Base-by-base conservation (phyloP, 176 grass and related monocot genomes). In the Juncus inflexus region DNA sequence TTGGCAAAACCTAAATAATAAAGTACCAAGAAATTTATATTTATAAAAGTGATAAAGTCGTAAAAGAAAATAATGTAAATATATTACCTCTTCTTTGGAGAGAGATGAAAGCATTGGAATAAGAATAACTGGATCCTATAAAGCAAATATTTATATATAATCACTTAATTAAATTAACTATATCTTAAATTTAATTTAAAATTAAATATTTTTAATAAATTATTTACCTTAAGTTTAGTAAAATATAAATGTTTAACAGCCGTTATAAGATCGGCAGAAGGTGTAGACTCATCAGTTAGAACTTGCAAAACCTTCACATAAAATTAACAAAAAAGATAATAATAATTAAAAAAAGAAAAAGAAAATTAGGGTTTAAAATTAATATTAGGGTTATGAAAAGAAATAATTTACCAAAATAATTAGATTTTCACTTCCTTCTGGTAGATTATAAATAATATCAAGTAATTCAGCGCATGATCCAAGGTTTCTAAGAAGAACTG, bases 381-480 rank as follows among this genome's bases (percentile, higher is more conserved):
- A 56, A 6, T 15, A 70, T 28, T 10, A 57, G 54, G 54, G 10
- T 13, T 4, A 71, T 42, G 16, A 42, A 12, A 60, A 66, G 72
- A 28, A 72, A 43, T 77, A 58, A 80, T 55, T 76, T 91, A 99
- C 95, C 89, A 99, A 70, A 58, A 81, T 89, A 76, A 94, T 62
- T 67, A 99, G 95, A 62, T 84, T 78, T 83, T 94, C 89, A 66
- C 89, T 90, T 78, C 95, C 95, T 84, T 99, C 89, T 60, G 95
- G 86, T 80, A 83, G 86, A 80, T 84, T 79, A 81, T 87, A 83
- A 82, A 99, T 94, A 58, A 99, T 86, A 40, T 79, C 75, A 65
- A 94, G 81, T 75, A 99, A 51, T 45, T 90, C 86, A 73, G 83
- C 65, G 67, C 86, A 90, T 50, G 88, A 86, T 54, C 83, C 83